Conservation (phyloP, 2,329 filamentous ascomycete species). For the Talaromyces rugulosus region DNA sequence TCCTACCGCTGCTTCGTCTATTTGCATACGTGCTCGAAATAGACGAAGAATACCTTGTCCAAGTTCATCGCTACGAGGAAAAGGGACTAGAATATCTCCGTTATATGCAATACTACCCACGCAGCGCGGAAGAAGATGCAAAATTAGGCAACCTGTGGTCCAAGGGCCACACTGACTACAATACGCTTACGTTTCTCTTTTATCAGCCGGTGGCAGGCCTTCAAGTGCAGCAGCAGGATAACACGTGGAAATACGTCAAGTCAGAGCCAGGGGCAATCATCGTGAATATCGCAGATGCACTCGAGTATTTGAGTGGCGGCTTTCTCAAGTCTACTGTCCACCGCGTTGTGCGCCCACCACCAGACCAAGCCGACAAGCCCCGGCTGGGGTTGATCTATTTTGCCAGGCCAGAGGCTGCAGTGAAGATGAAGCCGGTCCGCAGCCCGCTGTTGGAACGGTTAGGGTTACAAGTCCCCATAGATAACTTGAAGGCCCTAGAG, state of each 20-base stretch:
- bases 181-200: slow-evolving; percentile 55
- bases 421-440: slow-evolving; percentile 5
- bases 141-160: slow-evolving; percentile 43
- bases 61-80: slow-evolving; percentile 55
- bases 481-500: slow-evolving; percentile 8
- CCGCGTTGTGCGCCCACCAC: slow-evolving; percentile 46
- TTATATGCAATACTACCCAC: slow-evolving; percentile 57
- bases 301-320: slow-evolving; percentile 48
- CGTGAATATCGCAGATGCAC: slow-evolving; percentile 49
- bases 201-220: slow-evolving; percentile 56
- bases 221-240: slow-evolving; percentile 44
- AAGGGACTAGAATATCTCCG: slow-evolving; percentile 59
- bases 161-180: slow-evolving; percentile 54
- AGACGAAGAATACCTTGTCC: slow-evolving; percentile 54
- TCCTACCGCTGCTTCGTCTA: slow-evolving; percentile 50
- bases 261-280: slow-evolving; percentile 50
- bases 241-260: slow-evolving; percentile 49
- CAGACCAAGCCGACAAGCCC: slow-evolving; percentile 38
- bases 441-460: slow-evolving; percentile 10
- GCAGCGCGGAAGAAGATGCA: slow-evolving; percentile 46
- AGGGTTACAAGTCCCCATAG: slow-evolving; percentile 5
- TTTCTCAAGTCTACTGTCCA: slow-evolving; percentile 49
- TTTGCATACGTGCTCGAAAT: slow-evolving; percentile 60
- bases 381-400: slow-evolving; percentile 9
- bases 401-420: slow-evolving; percentile 7